Percentiles rank a stretch among this genome's conserved stretches.
These are phyloP conservation scores for Penicillium sp. DNA, from an alignment of 2,329 filamentous ascomycete species.

Conservation along the genomic window DNA sequence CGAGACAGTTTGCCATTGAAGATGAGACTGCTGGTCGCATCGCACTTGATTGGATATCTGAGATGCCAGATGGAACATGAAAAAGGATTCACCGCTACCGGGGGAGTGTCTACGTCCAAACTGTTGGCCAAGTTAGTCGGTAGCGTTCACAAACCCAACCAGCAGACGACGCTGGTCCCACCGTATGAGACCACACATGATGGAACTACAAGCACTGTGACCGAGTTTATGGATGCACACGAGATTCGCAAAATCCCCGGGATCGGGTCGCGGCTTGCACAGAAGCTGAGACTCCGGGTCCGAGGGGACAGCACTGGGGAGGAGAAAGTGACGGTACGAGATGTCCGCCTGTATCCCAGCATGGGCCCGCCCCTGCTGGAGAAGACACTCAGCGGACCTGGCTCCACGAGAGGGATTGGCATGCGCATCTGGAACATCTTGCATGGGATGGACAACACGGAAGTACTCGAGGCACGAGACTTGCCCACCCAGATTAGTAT, in stretches of 20 bases:
- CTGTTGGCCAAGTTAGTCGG: conserved; percentile 81
- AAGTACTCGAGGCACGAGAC: conserved; percentile 68
- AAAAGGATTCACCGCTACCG: conserved; percentile 81
- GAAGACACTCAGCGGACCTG: conserved; percentile 65
- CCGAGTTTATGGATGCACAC: conserved; percentile 69
- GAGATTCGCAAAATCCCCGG: conserved; percentile 79
- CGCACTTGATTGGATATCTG: conserved; percentile 74
- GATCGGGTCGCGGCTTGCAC: conserved; percentile 75
- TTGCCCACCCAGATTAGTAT: conserved; percentile 88
- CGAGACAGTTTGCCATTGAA: conserved; percentile 35
- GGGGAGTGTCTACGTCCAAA: conserved; percentile 85
- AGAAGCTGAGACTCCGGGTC: conserved; percentile 63
- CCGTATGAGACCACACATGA: conserved; percentile 48
- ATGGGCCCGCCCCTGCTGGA: conserved; percentile 67
- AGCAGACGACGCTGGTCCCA: conserved; percentile 78
- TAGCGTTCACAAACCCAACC: conserved; percentile 77
- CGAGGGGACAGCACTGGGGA: conserved; percentile 46
- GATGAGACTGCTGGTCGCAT: conserved; percentile 69
- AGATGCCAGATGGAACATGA: conserved; percentile 69
- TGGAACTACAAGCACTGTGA: conserved; percentile 51
- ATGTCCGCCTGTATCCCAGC: conserved; percentile 61
- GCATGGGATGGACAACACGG: conserved; percentile 72
- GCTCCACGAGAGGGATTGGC: conserved; percentile 69
- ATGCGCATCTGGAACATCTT: conserved; percentile 71
- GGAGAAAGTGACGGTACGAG: conserved; percentile 60